These are phyloP conservation scores for Helianthus tuberosus DNA, from an alignment of 129 eudicot genomes.

Conservation along the genomic window DNA sequence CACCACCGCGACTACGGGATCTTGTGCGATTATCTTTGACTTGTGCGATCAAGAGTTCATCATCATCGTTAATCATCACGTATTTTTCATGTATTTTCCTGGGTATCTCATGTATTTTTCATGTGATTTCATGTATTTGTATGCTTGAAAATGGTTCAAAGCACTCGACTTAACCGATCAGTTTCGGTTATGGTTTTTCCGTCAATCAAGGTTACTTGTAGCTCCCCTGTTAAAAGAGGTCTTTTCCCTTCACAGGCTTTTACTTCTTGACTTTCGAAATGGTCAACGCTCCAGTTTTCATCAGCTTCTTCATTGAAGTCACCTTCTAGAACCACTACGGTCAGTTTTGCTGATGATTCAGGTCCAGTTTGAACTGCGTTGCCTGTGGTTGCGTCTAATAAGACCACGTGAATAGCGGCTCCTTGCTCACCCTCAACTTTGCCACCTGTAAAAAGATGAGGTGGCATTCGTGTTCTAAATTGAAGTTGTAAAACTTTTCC, in stretches of 20 bases:
- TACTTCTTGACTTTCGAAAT: constrained; percentile 57
- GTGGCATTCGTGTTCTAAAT: constrained; percentile 57
- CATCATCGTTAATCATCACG: no score
- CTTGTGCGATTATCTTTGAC: no score
- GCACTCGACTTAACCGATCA: no score
- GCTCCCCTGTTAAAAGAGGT: constrained; percentile 56
- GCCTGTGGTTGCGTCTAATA: constrained; percentile 50
- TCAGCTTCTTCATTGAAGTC: constrained; percentile 49
- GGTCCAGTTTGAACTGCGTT: constrained; percentile 50
- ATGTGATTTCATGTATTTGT: no score
- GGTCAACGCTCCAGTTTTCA: constrained; percentile 48
- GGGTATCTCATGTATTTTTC: no score
- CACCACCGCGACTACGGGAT: no score
- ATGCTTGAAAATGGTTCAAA: no score
- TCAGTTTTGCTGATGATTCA: constrained; percentile 50
- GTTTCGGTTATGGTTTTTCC: no score
- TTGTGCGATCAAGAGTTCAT: no score
- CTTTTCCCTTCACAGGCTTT: constrained; percentile 64
- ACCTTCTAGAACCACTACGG: constrained; percentile 56
- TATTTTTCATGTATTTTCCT: no score
- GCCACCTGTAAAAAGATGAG: constrained; percentile 64
- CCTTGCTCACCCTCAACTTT: constrained; percentile 67
- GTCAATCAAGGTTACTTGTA: constrained; percentile 49
- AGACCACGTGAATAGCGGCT: constrained; percentile 49
- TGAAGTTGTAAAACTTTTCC: constrained; percentile 50